These are phyloP conservation scores for Penicillium salamii DNA, from an alignment of 495 filamentous ascomycete genomes.

Conservation along the genomic window DNA sequence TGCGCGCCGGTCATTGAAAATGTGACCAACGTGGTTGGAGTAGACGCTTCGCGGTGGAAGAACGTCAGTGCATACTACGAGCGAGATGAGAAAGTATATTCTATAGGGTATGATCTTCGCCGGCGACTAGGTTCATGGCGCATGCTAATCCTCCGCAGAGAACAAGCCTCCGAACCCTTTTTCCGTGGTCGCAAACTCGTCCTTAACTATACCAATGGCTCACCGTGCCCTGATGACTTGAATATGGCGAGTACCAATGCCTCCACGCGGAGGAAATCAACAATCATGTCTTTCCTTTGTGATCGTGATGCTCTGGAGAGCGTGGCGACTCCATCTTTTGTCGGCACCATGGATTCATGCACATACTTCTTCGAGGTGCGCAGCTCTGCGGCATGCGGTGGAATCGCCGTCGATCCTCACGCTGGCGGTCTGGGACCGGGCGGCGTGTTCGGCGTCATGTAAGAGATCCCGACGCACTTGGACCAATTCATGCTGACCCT, in stretches of 20 bases:
- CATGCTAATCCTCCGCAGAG: conserved; percentile 38
- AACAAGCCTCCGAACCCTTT: conserved; percentile 64
- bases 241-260: conserved; percentile 24
- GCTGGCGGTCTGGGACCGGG: conserved; percentile 72
- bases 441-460: conserved; percentile 92
- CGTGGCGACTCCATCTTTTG: conserved; percentile 69
- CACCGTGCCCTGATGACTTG: conserved; percentile 59
- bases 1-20: conserved; percentile 82
- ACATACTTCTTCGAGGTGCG: conserved; percentile 98
- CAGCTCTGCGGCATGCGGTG: conserved; percentile 79
- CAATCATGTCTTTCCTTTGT: conserved; percentile 90
- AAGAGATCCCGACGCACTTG: conserved; percentile 26
- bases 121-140: background rate
- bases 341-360: conserved; percentile 84
- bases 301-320: conserved; percentile 66
- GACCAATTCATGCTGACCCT: conserved; percentile 11
- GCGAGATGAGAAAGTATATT: conserved; percentile 68
- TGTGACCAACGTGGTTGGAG: conserved; percentile 65
- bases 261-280: conserved; percentile 66
- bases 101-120: conserved; percentile 64
- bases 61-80: conserved; percentile 93
- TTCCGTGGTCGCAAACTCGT: conserved; percentile 89
- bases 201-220: conserved; percentile 87
- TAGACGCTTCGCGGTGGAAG: conserved; percentile 62
- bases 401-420: conserved; percentile 57